Evolutionary conservation across 2,329 filamentous ascomycete genomes (phyloP), one percentile per base, ranked within the genome.

Genomic region (Scedosporium dehoogii): DNA sequence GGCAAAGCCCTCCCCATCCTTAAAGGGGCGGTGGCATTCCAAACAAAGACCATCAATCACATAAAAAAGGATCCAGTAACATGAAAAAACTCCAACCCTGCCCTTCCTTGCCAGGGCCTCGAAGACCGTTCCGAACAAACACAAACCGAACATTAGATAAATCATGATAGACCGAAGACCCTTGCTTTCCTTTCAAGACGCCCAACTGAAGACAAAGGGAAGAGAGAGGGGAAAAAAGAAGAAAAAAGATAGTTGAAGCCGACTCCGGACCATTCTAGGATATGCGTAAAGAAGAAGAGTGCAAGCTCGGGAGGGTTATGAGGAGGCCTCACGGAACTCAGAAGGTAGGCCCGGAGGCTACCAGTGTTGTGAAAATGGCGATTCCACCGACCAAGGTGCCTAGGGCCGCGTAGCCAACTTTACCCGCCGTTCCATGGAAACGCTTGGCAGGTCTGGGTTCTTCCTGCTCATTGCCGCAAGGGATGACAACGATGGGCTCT

Each of bases 281-380:
- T 10, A 38, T 38, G 33, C 10, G 33, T 38, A 38, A 38, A 12
- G 23, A 56, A 56, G 25, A 38, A 12, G n/a, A 18, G 23, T 7
- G 58, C 23, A 9, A 25, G n/a, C 18, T 10, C 33, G 10, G 9
- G 9, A 14, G 33, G 12, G 10, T n/a, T 59, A 59, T 25, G 9
- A 46, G 33, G 48, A 59, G 4, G 9, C 10, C 33, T 38, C 33
- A 14, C 10, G 41, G 58, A 59, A 16, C 23, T 56, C 51, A 44
- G 9, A 76, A 71, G 3, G 69, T 69, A 0, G 74, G 75, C 1
- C 74, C 75, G 7, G 74, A 75, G 64, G 73, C 75, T 51, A 76
- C 72, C 12, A 77, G 67, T 1, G 73, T 72, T 1, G 71, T 70
- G 10, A 77, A 64, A 2, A 76, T 69, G 60, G 73, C 71, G 1